Conservation (phyloP, 129 eudicot species). For the Logfia minima region DNA sequence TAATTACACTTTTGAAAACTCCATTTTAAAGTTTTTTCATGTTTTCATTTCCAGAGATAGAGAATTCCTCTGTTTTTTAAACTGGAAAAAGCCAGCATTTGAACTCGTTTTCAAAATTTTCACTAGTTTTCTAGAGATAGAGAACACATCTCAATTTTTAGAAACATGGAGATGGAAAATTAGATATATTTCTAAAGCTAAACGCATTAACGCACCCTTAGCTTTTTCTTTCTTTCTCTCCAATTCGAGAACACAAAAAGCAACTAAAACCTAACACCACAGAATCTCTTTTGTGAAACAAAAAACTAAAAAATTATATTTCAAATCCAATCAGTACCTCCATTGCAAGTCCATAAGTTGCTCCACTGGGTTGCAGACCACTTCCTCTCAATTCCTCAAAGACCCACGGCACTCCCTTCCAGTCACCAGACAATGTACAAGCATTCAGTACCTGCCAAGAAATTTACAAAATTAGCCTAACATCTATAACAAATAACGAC, state of each 20-base stretch:
- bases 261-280: not conserved
- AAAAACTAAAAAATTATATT: not conserved
- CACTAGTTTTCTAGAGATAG: too few species aligned
- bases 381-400: conserved; percentile 72
- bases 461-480: conserved; percentile 14
- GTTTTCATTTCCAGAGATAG: too few species aligned
- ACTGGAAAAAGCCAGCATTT: too few species aligned
- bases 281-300: not conserved
- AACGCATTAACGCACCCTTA: not conserved
- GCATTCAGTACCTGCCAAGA: conserved; percentile 77
- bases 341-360: conserved; percentile 97
- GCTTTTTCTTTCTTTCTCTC: not conserved
- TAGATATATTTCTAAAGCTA: too few species aligned
- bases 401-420: conserved; percentile 98
- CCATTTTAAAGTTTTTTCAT: too few species aligned
- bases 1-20: too few species aligned
- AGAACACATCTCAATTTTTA: too few species aligned
- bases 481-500: not conserved
- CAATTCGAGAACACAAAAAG: not conserved
- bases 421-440: conserved; percentile 78
- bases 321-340: conserved; percentile 55
- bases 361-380: conserved; percentile 75
- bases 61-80: too few species aligned
- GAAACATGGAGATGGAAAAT: too few species aligned
- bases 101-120: too few species aligned